Percentiles rank a stretch among this genome's conserved stretches.
Evolutionary conservation across 331 rosid species (phyloP).

Genomic region (Quercus lobata): DNA sequence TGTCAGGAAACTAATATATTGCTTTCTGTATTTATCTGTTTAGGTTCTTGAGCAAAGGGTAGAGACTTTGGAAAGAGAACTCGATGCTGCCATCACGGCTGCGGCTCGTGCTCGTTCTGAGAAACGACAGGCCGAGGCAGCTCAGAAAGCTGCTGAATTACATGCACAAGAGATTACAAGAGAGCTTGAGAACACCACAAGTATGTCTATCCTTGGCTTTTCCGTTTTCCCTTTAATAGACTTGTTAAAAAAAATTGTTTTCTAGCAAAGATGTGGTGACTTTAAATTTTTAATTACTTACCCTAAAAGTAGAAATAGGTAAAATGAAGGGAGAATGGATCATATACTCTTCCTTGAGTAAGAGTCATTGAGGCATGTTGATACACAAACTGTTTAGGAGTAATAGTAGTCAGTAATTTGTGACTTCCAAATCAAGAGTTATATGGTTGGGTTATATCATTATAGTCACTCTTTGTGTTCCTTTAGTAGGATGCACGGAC

Average conservation of each 20-base stretch:
- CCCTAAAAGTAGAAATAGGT: neutral
- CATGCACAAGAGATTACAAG: constrained; percentile 68
- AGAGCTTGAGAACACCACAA: constrained; percentile 96
- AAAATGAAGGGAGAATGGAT: too few species aligned
- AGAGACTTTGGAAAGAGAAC: constrained; percentile 79
- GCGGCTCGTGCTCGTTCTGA: constrained; percentile 92
- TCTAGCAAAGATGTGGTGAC: neutral
- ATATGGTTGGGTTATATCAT: neutral
- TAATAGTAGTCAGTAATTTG: neutral
- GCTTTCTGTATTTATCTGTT: neutral
- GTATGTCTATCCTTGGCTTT: constrained; percentile 32
- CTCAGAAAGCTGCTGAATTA: constrained; percentile 76
- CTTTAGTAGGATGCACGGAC: neutral
- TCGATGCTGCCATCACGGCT: constrained; percentile 87
- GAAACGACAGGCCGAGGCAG: constrained; percentile 83
- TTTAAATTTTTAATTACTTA: neutral
- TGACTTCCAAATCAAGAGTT: neutral
- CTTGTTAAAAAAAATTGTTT: neutral
- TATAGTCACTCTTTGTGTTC: neutral
- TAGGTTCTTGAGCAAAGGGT: constrained; percentile 87
- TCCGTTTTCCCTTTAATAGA: neutral
- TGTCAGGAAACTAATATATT: neutral
- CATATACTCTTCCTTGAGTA: neutral
- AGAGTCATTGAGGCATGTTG: too few species aligned
- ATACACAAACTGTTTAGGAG: neutral